Conservation (phyloP, 192 early-diverging fungal genomes). For the Rhizophagus clarus region DNA sequence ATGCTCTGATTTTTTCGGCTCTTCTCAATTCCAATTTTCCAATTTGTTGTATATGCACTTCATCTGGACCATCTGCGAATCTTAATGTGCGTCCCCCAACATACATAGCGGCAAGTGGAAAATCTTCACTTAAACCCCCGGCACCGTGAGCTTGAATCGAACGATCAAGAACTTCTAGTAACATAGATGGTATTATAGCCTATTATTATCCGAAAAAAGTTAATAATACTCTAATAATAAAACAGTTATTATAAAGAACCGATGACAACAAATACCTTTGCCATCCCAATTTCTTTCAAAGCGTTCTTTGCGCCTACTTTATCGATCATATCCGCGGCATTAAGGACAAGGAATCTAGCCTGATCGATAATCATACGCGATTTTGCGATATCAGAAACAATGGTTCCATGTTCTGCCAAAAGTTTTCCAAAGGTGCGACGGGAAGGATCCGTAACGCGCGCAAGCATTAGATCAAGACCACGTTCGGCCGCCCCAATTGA, state of each 20-base stretch:
- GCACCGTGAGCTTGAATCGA: conserved; percentile 95
- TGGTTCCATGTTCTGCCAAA: conserved; percentile 82
- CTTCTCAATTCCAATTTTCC: conserved; percentile 73
- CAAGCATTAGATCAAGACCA: conserved; percentile 83
- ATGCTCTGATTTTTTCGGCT: conserved; percentile 44
- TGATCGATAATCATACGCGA: conserved; percentile 92
- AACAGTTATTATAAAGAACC: background rate
- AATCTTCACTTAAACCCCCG: conserved; percentile 86
- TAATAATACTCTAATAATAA: background rate
- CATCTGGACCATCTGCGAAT: conserved; percentile 94
- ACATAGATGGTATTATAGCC: conserved; percentile 75
- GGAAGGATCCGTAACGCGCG: conserved; percentile 74
- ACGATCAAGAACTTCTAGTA: conserved; percentile 78
- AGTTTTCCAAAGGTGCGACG: conserved; percentile 88
- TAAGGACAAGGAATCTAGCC: conserved; percentile 89
- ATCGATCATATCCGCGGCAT: conserved; percentile 93
- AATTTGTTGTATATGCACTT: conserved; percentile 87
- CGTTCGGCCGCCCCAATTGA: conserved; percentile 92
- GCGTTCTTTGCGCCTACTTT: conserved; percentile 83
- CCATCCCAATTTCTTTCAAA: conserved; percentile 95
- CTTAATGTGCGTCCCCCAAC: conserved; percentile 80
- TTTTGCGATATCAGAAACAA: conserved; percentile 77
- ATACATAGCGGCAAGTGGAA: conserved; percentile 82
- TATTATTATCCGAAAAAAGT: conserved; percentile 15
- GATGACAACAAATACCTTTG: conserved; percentile 66